Evolutionary conservation across 768 basidiomycete species (phyloP), one percentile per base, ranked within the genome.

Genomic region (Rossbeevera mucosa): DNA sequence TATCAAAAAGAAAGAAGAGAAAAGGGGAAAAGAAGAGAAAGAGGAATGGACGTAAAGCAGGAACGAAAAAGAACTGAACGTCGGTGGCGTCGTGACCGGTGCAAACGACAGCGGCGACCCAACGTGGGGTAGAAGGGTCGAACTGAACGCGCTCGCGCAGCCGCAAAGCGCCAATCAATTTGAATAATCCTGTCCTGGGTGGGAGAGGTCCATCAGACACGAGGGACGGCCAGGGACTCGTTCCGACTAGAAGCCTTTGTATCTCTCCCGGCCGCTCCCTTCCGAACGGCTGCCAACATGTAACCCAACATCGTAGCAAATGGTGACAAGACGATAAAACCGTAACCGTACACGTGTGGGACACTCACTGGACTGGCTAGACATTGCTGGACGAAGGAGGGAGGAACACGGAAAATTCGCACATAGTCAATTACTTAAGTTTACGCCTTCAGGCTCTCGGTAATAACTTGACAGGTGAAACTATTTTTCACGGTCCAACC

Each of bases 121-220:
- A 41, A 41, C 40, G 40, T 41, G 36, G 36, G 36, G 36, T 38
- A 33, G 33, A 7, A 12, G 36, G 11, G 18, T 38, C 36, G 36
- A 18, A 33, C 14, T 31, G 13, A 13, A n/a, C 36, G 36, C 2
- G 18, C 36, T 11, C 36, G 36, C 18, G 36, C 36, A 18, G 36
- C 30, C 13, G 2, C 14, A n/a, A n/a, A 4, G 36, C 36, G 50
- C 14, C 6, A 51, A 51, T 38, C 51, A 51, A 52, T 40, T 52
- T 52, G 21, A 51, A 36, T 22, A 29, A 52, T 30, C 49, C 51
- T 52, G 51, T 52, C 40, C 51, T 12, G 16, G 28, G 51, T 24
- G 51, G 28, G 31, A 29, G 31, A 29, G 36, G 5, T 18, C 16
- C 36, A 52, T 52, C 51, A 51, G 29, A 52, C 51, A 52, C 28